These are phyloP conservation scores for Malus asiatica DNA, from an alignment of 306 rosid species.

Conservation along the genomic window DNA sequence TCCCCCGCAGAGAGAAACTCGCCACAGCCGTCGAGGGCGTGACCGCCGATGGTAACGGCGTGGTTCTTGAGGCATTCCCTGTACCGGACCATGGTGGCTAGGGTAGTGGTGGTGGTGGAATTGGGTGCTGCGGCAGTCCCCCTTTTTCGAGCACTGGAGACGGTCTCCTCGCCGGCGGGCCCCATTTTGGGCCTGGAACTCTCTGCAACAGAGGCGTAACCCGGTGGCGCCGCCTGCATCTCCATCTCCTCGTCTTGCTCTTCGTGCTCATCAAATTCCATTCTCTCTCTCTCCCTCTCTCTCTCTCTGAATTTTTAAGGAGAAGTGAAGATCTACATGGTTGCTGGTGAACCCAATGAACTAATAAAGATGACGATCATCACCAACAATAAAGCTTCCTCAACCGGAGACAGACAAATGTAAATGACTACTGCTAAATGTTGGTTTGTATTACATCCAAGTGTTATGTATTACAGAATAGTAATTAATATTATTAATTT, in stretches of 20 bases:
- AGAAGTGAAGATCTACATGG: slow-evolving; percentile 25
- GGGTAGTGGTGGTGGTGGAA: not conserved
- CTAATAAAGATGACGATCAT: not conserved
- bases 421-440: not conserved
- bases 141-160: slow-evolving; percentile 12
- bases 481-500: not conserved
- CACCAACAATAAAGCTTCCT: not conserved
- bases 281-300: slow-evolving; percentile 7
- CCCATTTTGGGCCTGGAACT: slow-evolving; percentile 21
- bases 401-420: slow-evolving; percentile 5
- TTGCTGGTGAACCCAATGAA: not conserved
- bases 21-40: slow-evolving; percentile 80
- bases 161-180: not conserved
- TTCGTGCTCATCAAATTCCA: slow-evolving; percentile 73
- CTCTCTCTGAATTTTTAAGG: not conserved
- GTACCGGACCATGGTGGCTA: slow-evolving; percentile 29
- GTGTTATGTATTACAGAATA: not conserved
- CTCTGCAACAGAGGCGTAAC: slow-evolving; percentile 19
- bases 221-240: slow-evolving; percentile 31
- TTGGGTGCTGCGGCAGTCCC: not conserved
- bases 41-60: slow-evolving; percentile 59
- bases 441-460: slow-evolving; percentile 11
- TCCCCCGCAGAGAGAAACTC: slow-evolving; percentile 77
- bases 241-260: slow-evolving; percentile 55
- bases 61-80: slow-evolving; percentile 81